Conservation (phyloP, 2,329 filamentous ascomycete species). For the Knufia petricola region DNA sequence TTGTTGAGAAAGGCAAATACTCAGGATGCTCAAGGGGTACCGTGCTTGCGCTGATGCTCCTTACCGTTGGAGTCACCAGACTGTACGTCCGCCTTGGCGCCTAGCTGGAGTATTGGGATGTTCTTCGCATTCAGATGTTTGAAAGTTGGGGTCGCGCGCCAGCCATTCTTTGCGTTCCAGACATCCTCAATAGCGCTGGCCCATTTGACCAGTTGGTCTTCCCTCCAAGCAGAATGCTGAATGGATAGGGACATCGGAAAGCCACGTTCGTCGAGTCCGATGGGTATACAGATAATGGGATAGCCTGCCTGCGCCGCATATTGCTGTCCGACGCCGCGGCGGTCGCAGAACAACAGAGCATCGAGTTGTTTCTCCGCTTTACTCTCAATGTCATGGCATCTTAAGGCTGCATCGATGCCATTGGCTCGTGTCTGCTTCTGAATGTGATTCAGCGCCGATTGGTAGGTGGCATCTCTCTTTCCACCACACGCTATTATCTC, state of each 20-base stretch:
- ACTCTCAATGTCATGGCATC: slow-evolving; percentile 18
- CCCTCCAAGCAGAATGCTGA: slow-evolving; percentile 26
- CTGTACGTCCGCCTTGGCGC: too few species aligned
- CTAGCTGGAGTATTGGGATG: slow-evolving; percentile 13
- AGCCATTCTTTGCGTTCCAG: not conserved
- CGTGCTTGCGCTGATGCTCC: too few species aligned
- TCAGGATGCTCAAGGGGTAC: too few species aligned
- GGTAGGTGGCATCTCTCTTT: slow-evolving; percentile 22
- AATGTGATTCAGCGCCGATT: slow-evolving; percentile 24
- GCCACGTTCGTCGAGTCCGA: slow-evolving; percentile 24
- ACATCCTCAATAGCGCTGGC: slow-evolving; percentile 27
- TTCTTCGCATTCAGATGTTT: slow-evolving; percentile 4
- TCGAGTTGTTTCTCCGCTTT: slow-evolving; percentile 17
- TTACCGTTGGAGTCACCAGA: too few species aligned
- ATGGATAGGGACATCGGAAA: slow-evolving; percentile 22
- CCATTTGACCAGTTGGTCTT: slow-evolving; percentile 26
- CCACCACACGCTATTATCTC: slow-evolving; percentile 17
- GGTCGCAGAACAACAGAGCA: slow-evolving; percentile 26
- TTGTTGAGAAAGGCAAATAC: too few species aligned
- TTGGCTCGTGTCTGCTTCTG: slow-evolving; percentile 23
- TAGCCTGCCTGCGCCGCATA: slow-evolving; percentile 28
- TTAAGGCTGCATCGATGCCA: slow-evolving; percentile 26
- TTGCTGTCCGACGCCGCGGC: slow-evolving; percentile 25
- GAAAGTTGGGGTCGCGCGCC: slow-evolving; percentile 2
- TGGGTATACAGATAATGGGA: slow-evolving; percentile 25